Base-by-base conservation (phyloP, 352 stramenopile genomes). In the Paralagenidium karlingii region DNA sequence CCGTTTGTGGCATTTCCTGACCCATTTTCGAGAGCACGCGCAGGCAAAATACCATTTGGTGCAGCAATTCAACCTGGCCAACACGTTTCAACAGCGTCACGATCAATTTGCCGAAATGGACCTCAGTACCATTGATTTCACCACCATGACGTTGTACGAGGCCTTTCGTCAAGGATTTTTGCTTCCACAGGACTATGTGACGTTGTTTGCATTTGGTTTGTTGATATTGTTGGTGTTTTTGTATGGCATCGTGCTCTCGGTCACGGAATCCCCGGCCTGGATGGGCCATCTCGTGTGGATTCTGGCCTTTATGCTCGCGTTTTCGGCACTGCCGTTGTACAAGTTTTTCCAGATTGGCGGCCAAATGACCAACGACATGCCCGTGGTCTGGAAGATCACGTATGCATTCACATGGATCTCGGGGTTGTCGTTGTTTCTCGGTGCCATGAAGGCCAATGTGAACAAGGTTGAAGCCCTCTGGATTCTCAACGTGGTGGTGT, bases 301-400 rank as follows among this genome's bases (percentile, higher is more conserved):
- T 15, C 59, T 37, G 3, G 51, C 39, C 3, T 82, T 82, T 43
- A 63, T 84, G 0, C 5, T 73, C 2, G 53, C 87, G 20, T 90
- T 90, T 40, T 79, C 76, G 9, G 34, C 84, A 1, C 69, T 65
- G 15, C 70, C 70, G 15, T 78, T 69, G 3, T 59, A 83, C 42
- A 90, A 90, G 47, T 87, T 68, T 45, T 87, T 86, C 47, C 69
- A 82, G 39, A 80, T 80, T 11, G 68, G 59, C 6, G 53, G 53
- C 1, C 33, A 45, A 8, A 51, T 69, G 21, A 82, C 67, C 3
- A 22, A 47, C 0, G 76, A 90, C 40, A 81, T 82, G 55, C 19
- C 19, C 19, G 16, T 16, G 16, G 22, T 16, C 22, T 20, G 19
- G 30, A 36, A 16, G 30, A 45, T 50, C 7, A 71, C 53, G 18